Conservation (phyloP, 1,139 yeast genomes). For the Scheffersomyces titani region DNA sequence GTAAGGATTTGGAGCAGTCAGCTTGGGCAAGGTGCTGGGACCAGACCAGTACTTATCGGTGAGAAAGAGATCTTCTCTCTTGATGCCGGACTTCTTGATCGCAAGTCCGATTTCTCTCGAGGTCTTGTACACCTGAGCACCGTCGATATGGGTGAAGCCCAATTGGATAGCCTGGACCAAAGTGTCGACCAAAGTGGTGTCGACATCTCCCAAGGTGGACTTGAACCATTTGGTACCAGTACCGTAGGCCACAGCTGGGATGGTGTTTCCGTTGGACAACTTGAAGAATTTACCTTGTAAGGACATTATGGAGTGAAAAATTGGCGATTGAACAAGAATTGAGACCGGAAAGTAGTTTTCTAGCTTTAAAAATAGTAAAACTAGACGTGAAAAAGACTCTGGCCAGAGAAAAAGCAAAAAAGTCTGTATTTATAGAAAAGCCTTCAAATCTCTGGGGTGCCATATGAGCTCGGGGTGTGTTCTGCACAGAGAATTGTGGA, state of each 20-base stretch:
- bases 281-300: slow-evolving; percentile 18
- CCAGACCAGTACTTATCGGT: slow-evolving; percentile 52
- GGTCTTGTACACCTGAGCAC: slow-evolving; percentile 38
- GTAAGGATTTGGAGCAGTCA: slow-evolving; percentile 20
- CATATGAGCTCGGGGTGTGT: background rate
- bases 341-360: background rate
- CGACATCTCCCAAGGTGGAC: slow-evolving; percentile 18
- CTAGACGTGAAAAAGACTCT: background rate
- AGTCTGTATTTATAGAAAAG: background rate
- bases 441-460: background rate
- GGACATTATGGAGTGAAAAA: slow-evolving; percentile 6
- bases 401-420: background rate
- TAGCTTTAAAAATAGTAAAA: background rate
- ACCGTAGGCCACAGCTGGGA: slow-evolving; percentile 38
- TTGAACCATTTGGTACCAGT: slow-evolving; percentile 40
- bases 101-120: slow-evolving; percentile 34
- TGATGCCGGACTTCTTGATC: slow-evolving; percentile 19
- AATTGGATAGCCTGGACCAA: slow-evolving; percentile 25
- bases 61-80: slow-evolving; percentile 51
- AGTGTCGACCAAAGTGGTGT: slow-evolving; percentile 21
- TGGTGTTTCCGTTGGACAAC: slow-evolving; percentile 22
- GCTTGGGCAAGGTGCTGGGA: slow-evolving; percentile 11
- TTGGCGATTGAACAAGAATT: background rate
- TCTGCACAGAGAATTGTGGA: background rate
- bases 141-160: slow-evolving; percentile 40